Base-by-base conservation (phyloP, 495 filamentous ascomycete species). In the Tuber magnatum region DNA sequence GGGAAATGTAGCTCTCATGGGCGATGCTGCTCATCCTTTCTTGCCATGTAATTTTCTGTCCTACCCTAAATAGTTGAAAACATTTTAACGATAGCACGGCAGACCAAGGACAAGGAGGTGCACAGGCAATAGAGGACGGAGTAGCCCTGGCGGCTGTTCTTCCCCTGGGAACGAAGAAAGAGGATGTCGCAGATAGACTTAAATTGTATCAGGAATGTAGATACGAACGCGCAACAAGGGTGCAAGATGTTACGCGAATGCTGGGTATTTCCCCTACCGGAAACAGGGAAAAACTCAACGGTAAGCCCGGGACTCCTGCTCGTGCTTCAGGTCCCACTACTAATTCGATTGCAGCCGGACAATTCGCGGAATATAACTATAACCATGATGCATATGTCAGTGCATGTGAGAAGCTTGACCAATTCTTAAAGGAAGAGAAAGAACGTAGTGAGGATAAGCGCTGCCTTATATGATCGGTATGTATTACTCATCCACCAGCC, bases 21-120 rank as follows among this genome's bases (percentile, higher is more conserved):
- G 90, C 1, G 90, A 91, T 84, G 87, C 89, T 0, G 90, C 88
- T 43, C 90, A 92, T 83, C 90, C 89, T 7, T 91, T 91, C 78
- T 77, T 86, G 24, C 88, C 88, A 7, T 80, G 76, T 79, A 71
- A 70, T 71, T 18, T 3, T 9, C 18, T 1, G 12, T 8, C n/a
- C 18, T 43, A 16, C 28, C n/a, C 38, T 1, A 3, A 20, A 32
- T 38, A 12, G 10, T 28, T 41, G 40, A 32, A 32, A 35, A 74
- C 41, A 3, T 68, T 46, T 3, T 43, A 51, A 28, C 71, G 74
- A 74, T 71, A 28, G 3, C 24, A 35, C 48, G 12, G 56, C 46
- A 83, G 84, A 86, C 71, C 86, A 88, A 80, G 87, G 86, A 3
- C 88, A 90, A 78, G 88, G 88, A 44, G 88, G 83, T 16, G 87